A percentile compares a stretch with the other conserved stretches of the same genome.
Evolutionary conservation across 495 filamentous ascomycete genomes (phyloP).

Genomic region (Alectoria sarmentosa): DNA sequence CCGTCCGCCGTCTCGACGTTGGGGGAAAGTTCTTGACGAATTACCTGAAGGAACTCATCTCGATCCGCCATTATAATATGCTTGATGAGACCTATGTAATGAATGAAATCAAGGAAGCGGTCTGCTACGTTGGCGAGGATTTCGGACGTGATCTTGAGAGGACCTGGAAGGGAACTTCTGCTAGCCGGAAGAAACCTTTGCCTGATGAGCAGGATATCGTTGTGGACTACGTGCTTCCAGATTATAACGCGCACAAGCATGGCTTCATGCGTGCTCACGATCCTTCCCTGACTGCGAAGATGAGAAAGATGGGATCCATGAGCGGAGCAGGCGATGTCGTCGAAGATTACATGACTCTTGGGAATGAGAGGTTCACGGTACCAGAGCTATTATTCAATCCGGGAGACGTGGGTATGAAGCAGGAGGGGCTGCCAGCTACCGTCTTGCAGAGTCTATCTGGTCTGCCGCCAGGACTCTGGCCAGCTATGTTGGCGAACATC

Average conservation of each 20-base stretch:
- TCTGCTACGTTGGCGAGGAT: conserved; percentile 74
- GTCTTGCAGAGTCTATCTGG: conserved; percentile 74
- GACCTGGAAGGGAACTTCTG: conserved; percentile 63
- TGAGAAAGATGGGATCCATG: conserved; percentile 49
- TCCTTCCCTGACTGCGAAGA: conserved; percentile 50
- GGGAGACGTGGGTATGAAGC: conserved; percentile 76
- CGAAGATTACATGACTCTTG: conserved; percentile 79
- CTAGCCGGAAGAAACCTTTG: conserved; percentile 22
- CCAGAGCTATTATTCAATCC: conserved; percentile 88
- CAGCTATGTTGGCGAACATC: conserved; percentile 76
- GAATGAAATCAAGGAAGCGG: conserved; percentile 90
- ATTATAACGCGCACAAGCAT: conserved; percentile 68
- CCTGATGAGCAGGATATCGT: conserved; percentile 63
- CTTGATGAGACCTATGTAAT: conserved; percentile 86
- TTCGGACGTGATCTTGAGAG: conserved; percentile 74
- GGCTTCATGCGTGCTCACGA: conserved; percentile 76
- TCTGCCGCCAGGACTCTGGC: conserved; percentile 69
- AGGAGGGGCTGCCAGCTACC: conserved; percentile 73
- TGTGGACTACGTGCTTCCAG: conserved; percentile 87
- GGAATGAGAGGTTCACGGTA: conserved; percentile 86
- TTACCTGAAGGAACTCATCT: conserved; percentile 82
- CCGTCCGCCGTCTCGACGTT: conserved; percentile 79
- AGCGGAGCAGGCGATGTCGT: conserved; percentile 47
- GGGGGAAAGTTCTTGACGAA: conserved; percentile 96
- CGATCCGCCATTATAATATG: conserved; percentile 88